Evolutionary conservation across 164 flowering plant species (phyloP).

Genomic region (Nelumbo lutea): DNA sequence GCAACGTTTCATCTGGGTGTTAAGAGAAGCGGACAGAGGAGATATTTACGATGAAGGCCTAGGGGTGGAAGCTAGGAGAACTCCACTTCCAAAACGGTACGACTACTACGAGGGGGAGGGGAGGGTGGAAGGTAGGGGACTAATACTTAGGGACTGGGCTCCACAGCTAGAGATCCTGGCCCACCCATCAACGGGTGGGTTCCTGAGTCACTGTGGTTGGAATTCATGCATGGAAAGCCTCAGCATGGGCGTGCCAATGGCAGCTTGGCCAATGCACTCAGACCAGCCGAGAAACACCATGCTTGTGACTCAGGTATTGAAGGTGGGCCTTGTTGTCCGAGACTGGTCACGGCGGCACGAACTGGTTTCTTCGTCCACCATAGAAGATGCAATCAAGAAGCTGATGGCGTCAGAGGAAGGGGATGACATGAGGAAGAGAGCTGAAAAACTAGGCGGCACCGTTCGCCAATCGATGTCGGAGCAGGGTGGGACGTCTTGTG

Average conservation of each 20-base stretch:
- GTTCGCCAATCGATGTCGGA: slow-evolving; percentile 24
- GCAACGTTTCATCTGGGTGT: slow-evolving; percentile 55
- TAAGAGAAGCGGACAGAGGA: slow-evolving; percentile 49
- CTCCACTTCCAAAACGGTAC: slow-evolving; percentile 40
- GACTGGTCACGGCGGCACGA: slow-evolving; percentile 36
- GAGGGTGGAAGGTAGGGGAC: slow-evolving; percentile 30
- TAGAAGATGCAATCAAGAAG: slow-evolving; percentile 28
- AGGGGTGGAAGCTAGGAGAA: not conserved
- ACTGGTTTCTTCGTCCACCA: slow-evolving; percentile 13
- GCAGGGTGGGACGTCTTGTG: slow-evolving; percentile 31
- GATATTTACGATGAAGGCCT: slow-evolving; percentile 19
- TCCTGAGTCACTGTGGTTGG: slow-evolving; percentile 64
- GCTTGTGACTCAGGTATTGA: slow-evolving; percentile 37
- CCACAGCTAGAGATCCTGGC: slow-evolving; percentile 46
- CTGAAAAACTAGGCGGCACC: slow-evolving; percentile 29
- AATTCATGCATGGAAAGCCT: slow-evolving; percentile 55
- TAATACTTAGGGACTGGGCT: slow-evolving; percentile 44
- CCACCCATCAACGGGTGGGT: slow-evolving; percentile 42
- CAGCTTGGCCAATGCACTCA: slow-evolving; percentile 73
- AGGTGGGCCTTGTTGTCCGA: slow-evolving; percentile 37
- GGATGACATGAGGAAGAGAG: slow-evolving; percentile 46
- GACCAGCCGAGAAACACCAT: slow-evolving; percentile 61
- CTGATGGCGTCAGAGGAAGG: slow-evolving; percentile 53
- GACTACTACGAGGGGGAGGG: slow-evolving; percentile 19
- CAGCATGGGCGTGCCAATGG: slow-evolving; percentile 50